These are phyloP conservation scores for Brasilioporus rufonigricans DNA, from an alignment of 768 basidiomycete species.

Conservation along the genomic window DNA sequence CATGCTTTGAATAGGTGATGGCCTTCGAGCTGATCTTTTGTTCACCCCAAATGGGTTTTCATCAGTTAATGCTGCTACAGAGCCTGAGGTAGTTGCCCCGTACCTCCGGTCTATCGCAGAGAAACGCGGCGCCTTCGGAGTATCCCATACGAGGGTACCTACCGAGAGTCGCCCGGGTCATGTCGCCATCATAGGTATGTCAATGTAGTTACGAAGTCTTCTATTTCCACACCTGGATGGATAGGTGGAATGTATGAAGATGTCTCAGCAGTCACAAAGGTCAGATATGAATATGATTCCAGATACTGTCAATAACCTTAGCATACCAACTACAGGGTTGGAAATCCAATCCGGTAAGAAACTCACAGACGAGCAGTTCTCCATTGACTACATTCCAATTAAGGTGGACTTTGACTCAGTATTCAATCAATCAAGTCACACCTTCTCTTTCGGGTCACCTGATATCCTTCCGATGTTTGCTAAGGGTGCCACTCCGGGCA, in stretches of 20 bases:
- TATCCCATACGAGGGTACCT: slow-evolving; percentile 84
- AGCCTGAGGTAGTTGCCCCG: slow-evolving; percentile 72
- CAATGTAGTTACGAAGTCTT: background rate
- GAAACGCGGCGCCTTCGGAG: slow-evolving; percentile 71
- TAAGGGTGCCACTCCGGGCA: slow-evolving; percentile 65
- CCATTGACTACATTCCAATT: slow-evolving; percentile 2
- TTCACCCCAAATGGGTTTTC: slow-evolving; percentile 64
- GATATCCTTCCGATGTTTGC: slow-evolving; percentile 89
- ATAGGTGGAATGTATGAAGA: slow-evolving; percentile 90
- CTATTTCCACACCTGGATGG: slow-evolving; percentile 3
- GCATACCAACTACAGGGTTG: slow-evolving; percentile 53
- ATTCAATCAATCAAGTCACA: slow-evolving; percentile 76
- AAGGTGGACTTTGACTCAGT: slow-evolving; percentile 82
- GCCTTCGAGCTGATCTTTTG: slow-evolving; percentile 77
- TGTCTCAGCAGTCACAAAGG: slow-evolving; percentile 85
- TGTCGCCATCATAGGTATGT: slow-evolving; percentile 78
- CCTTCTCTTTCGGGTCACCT: slow-evolving; percentile 84
- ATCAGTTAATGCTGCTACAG: slow-evolving; percentile 46
- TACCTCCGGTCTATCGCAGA: slow-evolving; percentile 67
- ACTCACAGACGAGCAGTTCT: background rate
- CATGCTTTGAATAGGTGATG: slow-evolving; percentile 57
- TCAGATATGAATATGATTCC: slow-evolving; percentile 24
- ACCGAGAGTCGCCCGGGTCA: slow-evolving; percentile 89
- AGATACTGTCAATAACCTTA: slow-evolving; percentile 3
- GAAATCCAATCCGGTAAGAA: slow-evolving; percentile 75